Evolutionary conservation across 1,284 basidiomycete species (phyloP).

Genomic region (Heterobasidion irregulare): DNA sequence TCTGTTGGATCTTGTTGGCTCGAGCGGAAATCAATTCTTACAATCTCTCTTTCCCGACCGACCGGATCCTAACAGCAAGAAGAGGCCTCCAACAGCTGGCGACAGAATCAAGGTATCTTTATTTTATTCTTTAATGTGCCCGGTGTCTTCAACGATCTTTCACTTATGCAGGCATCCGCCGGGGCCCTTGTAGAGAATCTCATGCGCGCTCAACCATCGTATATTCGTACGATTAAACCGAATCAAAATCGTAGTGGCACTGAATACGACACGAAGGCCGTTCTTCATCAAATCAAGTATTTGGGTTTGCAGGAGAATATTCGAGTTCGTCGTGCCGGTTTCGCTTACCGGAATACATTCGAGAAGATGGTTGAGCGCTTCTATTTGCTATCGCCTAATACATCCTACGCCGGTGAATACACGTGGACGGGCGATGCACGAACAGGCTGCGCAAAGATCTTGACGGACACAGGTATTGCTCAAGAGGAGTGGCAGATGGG

Average conservation of each 20-base stretch:
- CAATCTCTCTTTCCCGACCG: constrained; percentile 90
- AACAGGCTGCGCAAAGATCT: constrained; percentile 89
- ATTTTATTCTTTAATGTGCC: background rate
- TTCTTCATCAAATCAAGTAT: constrained; percentile 99
- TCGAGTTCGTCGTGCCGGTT: constrained; percentile 92
- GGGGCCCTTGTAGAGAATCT: constrained; percentile 93
- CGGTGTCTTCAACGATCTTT: constrained; percentile 3
- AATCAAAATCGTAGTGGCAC: constrained; percentile 92
- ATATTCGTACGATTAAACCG: constrained; percentile 99
- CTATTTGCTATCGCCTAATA: constrained; percentile 90
- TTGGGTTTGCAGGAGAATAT: constrained; percentile 99
- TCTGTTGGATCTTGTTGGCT: constrained; percentile 82
- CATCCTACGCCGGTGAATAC: constrained; percentile 98
- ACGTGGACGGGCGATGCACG: constrained; percentile 91
- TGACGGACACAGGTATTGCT: constrained; percentile 92
- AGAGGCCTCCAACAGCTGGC: constrained; percentile 94
- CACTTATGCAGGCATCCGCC: constrained; percentile 60
- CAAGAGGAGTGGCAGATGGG: constrained; percentile 99
- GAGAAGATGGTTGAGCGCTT: constrained; percentile 99
- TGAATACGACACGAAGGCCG: constrained; percentile 93
- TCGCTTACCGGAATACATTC: constrained; percentile 96
- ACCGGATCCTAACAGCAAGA: constrained; percentile 95
- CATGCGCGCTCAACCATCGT: constrained; percentile 94
- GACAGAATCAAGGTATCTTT: constrained; percentile 88
- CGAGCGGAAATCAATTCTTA: constrained; percentile 78